These are phyloP conservation scores for Aegilops umbellulata DNA, from an alignment of 176 grass and related monocot species.

Conservation along the genomic window DNA sequence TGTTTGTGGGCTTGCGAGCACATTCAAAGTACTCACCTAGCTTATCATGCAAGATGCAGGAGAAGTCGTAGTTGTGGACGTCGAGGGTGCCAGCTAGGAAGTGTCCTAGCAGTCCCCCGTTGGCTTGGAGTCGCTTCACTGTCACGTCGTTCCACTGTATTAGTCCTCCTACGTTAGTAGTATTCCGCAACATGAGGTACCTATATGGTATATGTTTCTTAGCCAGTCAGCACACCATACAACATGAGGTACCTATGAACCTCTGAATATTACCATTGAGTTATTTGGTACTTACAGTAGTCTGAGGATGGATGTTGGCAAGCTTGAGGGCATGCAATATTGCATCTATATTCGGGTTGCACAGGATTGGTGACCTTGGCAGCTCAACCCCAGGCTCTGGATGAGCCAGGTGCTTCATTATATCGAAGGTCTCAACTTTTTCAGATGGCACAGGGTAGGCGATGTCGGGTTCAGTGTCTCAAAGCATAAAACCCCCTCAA, in stretches of 20 bases:
- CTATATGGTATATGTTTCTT: slow-evolving; percentile 33
- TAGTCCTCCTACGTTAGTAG: too few species aligned
- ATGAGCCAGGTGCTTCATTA: slow-evolving; percentile 53
- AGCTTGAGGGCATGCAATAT: slow-evolving; percentile 68
- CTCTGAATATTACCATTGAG: background rate
- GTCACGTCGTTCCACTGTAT: too few species aligned
- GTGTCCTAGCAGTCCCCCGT: too few species aligned
- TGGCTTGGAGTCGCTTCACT: too few species aligned
- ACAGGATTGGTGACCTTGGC: slow-evolving; percentile 66
- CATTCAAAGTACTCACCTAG: too few species aligned
- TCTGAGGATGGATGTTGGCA: slow-evolving; percentile 64
- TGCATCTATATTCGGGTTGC: slow-evolving; percentile 76
- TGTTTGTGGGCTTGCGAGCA: too few species aligned
- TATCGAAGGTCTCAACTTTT: slow-evolving; percentile 56
- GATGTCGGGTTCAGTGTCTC: slow-evolving; percentile 68
- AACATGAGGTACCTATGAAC: background rate
- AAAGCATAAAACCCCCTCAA: slow-evolving; percentile 77
- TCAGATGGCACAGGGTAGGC: background rate
- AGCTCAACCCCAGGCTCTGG: slow-evolving; percentile 47
- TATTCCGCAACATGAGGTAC: too few species aligned
- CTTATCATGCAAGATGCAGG: too few species aligned
- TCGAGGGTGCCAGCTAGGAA: too few species aligned
- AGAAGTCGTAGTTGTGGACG: too few species aligned
- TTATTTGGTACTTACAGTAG: slow-evolving; percentile 52
- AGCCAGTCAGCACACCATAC: background rate